These are phyloP conservation scores for Cladobotryum protrusum DNA, from an alignment of 2,329 filamentous ascomycete genomes.

Conservation along the genomic window DNA sequence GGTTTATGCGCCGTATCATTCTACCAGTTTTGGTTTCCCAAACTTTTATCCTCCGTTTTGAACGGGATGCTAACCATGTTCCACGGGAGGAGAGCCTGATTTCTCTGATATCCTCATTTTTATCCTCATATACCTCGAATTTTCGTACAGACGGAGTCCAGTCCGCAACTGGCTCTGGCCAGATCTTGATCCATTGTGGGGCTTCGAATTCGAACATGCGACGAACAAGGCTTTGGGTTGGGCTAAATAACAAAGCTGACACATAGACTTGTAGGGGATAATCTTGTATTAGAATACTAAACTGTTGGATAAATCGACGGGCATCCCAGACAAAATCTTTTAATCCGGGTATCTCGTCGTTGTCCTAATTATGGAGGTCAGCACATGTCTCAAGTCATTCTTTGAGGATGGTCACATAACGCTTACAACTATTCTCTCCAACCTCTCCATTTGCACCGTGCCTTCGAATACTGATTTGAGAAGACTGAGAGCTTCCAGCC, in stretches of 20 bases:
- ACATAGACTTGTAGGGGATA: slow-evolving; percentile 27
- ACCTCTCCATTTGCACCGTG: slow-evolving; percentile 5
- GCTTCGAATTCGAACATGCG: slow-evolving; percentile 8
- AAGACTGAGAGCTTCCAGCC: slow-evolving; percentile 37
- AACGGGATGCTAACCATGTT: too few relatives aligned
- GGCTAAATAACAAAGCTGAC: slow-evolving; percentile 27
- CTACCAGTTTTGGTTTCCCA: too few relatives aligned
- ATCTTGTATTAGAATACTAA: slow-evolving; percentile 20
- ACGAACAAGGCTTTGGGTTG: slow-evolving; percentile 17
- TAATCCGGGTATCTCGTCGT: not conserved
- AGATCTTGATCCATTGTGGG: slow-evolving; percentile 5
- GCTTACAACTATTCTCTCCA: slow-evolving; percentile 9
- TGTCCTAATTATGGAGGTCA: not conserved
- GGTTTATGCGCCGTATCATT: too few relatives aligned
- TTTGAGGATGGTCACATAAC: not conserved
- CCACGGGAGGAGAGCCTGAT: too few relatives aligned
- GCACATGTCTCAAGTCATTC: not conserved
- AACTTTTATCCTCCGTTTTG: too few relatives aligned
- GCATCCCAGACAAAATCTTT: slow-evolving; percentile 20
- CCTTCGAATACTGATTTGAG: slow-evolving; percentile 19
- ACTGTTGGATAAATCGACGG: slow-evolving; percentile 21
- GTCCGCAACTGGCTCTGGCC: not conserved
- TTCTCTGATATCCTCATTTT: too few relatives aligned
- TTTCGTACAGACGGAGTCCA: not conserved
- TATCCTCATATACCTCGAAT: slow-evolving; percentile 9